phyloP scores from a whole-genome alignment of 345 rosid genomes.

The Pelargonium nanum region DNA sequence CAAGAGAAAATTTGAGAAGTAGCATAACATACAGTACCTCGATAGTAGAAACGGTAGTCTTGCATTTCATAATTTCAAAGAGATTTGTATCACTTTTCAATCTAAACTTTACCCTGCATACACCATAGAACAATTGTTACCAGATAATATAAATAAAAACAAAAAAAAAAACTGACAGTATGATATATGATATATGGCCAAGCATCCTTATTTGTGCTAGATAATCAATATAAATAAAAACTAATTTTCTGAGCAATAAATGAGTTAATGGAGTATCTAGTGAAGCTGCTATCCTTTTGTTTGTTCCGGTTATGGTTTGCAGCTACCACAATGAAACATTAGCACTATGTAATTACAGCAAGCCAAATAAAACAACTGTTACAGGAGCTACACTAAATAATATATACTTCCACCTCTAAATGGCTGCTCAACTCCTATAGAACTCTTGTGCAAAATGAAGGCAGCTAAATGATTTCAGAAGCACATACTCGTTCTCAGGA shows the following conservation, averaged over 20 bases:
- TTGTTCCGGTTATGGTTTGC: too few relatives aligned
- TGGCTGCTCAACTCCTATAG: background rate
- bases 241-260: background rate
- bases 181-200: background rate
- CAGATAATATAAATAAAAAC: too few relatives aligned
- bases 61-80: conserved; percentile 75
- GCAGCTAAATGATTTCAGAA: background rate
- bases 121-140: too few relatives aligned
- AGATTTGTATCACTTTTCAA: conserved; percentile 91
- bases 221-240: too few relatives aligned
- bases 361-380: too few relatives aligned
- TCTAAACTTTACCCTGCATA: conserved; percentile 72
- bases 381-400: background rate
- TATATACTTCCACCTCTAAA: too few relatives aligned
- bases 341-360: too few relatives aligned
- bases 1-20: background rate
- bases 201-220: background rate
- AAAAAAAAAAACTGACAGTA: too few relatives aligned
- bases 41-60: conserved; percentile 68
- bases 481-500: conserved; percentile 76
- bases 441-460: background rate
- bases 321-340: too few relatives aligned
- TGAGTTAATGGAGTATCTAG: background rate
- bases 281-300: background rate
- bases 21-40: conserved; percentile 44